phyloP scores from a whole-genome alignment of 176 grass and related monocot species.

The Musa troglodytarum region DNA sequence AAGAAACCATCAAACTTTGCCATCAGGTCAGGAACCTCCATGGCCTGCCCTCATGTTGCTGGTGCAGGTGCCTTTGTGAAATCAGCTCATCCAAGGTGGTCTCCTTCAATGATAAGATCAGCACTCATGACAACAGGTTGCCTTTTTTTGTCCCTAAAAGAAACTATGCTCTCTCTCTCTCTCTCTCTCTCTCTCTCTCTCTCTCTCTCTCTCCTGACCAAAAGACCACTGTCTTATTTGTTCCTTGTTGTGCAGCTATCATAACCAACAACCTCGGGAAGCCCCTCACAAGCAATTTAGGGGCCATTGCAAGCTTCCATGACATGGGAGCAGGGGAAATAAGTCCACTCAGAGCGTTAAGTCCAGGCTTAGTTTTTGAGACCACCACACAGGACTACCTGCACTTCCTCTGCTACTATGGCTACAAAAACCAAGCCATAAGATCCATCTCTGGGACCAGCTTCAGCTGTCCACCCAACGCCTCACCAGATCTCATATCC shows the following conservation, averaged over 20 bases:
- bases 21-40: conserved; percentile 88
- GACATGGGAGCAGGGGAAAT: conserved; percentile 92
- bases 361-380: conserved; percentile 83
- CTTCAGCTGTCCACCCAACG: conserved; percentile 40
- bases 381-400: conserved; percentile 72
- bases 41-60: conserved; percentile 94
- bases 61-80: conserved; percentile 78
- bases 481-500: conserved; percentile 63
- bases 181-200: too few species aligned
- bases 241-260: conserved; percentile 26
- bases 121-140: conserved; percentile 93
- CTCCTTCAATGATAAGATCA: conserved; percentile 90
- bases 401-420: conserved; percentile 75
- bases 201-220: too few species aligned
- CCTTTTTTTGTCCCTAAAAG: background rate
- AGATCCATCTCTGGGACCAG: conserved; percentile 41
- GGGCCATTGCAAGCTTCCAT: conserved; percentile 49
- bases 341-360: conserved; percentile 81
- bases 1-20: conserved; percentile 67
- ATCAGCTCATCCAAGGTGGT: conserved; percentile 70
- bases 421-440: conserved; percentile 71
- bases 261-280: conserved; percentile 64
- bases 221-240: too few species aligned
- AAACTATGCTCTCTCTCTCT: background rate
- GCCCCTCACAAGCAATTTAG: conserved; percentile 50